These are phyloP conservation scores for Saccharomyces hybrid DNA, from an alignment of 1,139 yeast species.

Conservation along the genomic window DNA sequence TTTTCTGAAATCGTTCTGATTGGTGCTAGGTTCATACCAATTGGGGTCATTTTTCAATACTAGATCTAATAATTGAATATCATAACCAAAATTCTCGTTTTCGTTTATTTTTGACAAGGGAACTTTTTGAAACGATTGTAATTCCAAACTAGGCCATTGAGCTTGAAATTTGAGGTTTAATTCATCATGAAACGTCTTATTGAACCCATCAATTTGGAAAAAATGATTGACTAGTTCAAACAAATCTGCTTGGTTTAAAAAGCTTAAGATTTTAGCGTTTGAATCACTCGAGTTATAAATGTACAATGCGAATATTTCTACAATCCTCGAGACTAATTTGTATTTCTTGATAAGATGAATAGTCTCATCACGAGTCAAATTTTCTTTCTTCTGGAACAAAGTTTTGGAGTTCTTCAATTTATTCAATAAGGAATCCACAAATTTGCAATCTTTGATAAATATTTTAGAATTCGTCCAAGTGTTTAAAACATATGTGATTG, in stretches of 20 bases:
- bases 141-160: conserved; percentile 40
- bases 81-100: conserved; percentile 46
- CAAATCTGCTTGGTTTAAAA: conserved; percentile 38
- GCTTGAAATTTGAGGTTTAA: conserved; percentile 40
- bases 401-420: conserved; percentile 28
- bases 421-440: conserved; percentile 44
- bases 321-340: conserved; percentile 55
- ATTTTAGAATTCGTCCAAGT: conserved; percentile 60
- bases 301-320: conserved; percentile 68
- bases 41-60: conserved; percentile 40
- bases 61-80: conserved; percentile 55
- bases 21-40: conserved; percentile 40
- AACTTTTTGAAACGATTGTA: conserved; percentile 42
- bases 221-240: conserved; percentile 33
- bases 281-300: conserved; percentile 51
- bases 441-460: conserved; percentile 42
- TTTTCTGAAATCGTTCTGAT: conserved; percentile 36
- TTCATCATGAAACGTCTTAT: conserved; percentile 41
- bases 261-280: conserved; percentile 38
- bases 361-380: conserved; percentile 21
- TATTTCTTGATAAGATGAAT: conserved; percentile 45
- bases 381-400: conserved; percentile 12
- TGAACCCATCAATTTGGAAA: conserved; percentile 36
- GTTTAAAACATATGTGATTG: conserved; percentile 57
- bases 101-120: conserved; percentile 40